These are phyloP conservation scores for Claviceps sp. DNA, from an alignment of 2,329 filamentous ascomycete species.

Conservation along the genomic window DNA sequence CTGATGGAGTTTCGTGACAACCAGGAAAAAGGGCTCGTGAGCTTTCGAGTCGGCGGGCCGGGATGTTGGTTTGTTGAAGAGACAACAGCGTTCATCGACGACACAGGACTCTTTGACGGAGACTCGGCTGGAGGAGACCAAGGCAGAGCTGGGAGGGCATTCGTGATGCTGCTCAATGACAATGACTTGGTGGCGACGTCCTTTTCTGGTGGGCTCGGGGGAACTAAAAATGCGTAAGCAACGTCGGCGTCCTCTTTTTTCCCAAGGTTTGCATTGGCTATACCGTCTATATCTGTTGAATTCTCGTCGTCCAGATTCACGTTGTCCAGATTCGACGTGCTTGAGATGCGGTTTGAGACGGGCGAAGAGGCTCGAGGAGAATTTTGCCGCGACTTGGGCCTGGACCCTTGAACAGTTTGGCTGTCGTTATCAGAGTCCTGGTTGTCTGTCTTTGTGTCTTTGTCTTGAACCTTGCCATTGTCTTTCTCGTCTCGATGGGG, in stretches of 20 bases:
- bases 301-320: conserved; percentile 54
- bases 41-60: conserved; percentile 45
- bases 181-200: conserved; percentile 40
- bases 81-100: conserved; percentile 18
- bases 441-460: conserved; percentile 7
- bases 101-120: conserved; percentile 31
- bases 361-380: conserved; percentile 23
- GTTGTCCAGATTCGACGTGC: conserved; percentile 38
- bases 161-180: conserved; percentile 58
- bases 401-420: conserved; percentile 6
- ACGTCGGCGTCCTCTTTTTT: neutral
- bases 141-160: conserved; percentile 57
- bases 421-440: conserved; percentile 7
- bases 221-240: conserved; percentile 14
- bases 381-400: conserved; percentile 9
- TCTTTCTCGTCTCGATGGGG: neutral
- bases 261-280: neutral
- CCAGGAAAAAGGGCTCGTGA: conserved; percentile 81
- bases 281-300: conserved; percentile 22
- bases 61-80: conserved; percentile 18
- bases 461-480: conserved; percentile 1
- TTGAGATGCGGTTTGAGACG: conserved; percentile 31
- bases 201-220: conserved; percentile 20
- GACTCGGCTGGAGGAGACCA: conserved; percentile 50
- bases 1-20: conserved; percentile 55